These are phyloP conservation scores for Trametes sanguinea DNA, from an alignment of 768 basidiomycete species.

Conservation along the genomic window DNA sequence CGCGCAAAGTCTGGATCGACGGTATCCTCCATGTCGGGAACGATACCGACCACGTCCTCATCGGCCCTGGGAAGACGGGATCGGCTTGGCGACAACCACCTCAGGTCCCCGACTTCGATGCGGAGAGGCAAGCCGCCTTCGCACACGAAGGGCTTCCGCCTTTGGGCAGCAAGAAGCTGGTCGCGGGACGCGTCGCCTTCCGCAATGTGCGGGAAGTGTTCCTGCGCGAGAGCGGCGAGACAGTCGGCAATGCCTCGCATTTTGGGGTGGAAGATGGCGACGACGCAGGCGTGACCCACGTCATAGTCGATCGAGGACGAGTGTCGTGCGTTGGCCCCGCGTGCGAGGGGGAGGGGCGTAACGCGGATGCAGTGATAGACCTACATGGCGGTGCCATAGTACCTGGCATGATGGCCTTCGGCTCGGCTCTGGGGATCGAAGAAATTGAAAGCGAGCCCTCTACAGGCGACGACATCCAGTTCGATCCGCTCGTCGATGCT, in stretches of 20 bases:
- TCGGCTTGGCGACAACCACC: slow-evolving; percentile 44
- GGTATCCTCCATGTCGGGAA: slow-evolving; percentile 73
- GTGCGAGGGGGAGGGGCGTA: slow-evolving; percentile 23
- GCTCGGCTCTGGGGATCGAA: slow-evolving; percentile 67
- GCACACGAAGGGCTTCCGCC: slow-evolving; percentile 77
- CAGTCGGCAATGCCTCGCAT: slow-evolving; percentile 37
- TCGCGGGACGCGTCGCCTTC: slow-evolving; percentile 53
- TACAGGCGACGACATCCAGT: slow-evolving; percentile 66
- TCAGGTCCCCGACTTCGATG: slow-evolving; percentile 67
- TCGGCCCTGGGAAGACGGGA: slow-evolving; percentile 30
- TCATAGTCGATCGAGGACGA: slow-evolving; percentile 43
- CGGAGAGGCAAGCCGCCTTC: slow-evolving; percentile 62
- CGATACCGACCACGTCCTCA: slow-evolving; percentile 27
- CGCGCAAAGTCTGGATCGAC: slow-evolving; percentile 75
- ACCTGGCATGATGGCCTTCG: slow-evolving; percentile 72
- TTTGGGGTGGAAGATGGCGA: slow-evolving; percentile 33
- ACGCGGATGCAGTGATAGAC: slow-evolving; percentile 53
- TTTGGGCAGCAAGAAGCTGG: slow-evolving; percentile 45
- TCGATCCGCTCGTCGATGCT: slow-evolving; percentile 51
- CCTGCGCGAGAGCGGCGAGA: slow-evolving; percentile 29
- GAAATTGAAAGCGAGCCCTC: slow-evolving; percentile 69
- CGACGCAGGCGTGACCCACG: slow-evolving; percentile 27
- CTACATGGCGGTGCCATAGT: slow-evolving; percentile 70
- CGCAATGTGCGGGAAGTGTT: slow-evolving; percentile 53
- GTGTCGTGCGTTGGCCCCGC: slow-evolving; percentile 40